Evolutionary conservation across 768 basidiomycete genomes (phyloP).

Genomic region (Tylopilus subfusipes): DNA sequence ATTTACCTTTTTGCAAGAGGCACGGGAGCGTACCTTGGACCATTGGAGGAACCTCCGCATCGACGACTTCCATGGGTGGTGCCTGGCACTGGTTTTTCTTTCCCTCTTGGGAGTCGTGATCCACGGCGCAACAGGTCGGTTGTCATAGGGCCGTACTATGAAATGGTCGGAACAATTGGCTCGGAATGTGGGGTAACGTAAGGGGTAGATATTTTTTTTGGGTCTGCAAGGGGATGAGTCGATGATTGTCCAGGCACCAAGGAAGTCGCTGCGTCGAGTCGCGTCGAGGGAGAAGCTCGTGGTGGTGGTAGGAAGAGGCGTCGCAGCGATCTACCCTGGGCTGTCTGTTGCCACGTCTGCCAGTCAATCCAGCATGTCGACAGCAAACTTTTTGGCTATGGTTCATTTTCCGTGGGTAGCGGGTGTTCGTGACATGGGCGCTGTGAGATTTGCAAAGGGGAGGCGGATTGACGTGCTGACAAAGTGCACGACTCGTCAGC

Average conservation of each 20-base stretch:
- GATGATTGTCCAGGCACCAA: too few relatives aligned
- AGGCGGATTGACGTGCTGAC: neutral
- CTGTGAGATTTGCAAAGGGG: neutral
- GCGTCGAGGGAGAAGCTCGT: too few relatives aligned
- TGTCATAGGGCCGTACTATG: neutral
- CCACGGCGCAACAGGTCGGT: neutral
- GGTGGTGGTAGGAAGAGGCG: too few relatives aligned
- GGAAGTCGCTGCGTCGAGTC: too few relatives aligned
- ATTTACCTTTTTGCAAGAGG: slow-evolving; percentile 15
- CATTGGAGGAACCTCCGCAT: neutral
- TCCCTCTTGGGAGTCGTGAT: neutral
- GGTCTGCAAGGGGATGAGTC: too few relatives aligned
- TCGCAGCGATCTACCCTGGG: too few relatives aligned
- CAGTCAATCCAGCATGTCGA: too few relatives aligned
- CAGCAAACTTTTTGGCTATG: neutral
- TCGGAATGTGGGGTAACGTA: neutral
- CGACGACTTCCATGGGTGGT: neutral
- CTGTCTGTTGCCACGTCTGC: too few relatives aligned
- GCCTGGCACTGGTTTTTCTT: neutral
- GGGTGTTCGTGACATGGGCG: neutral
- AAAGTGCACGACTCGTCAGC: neutral
- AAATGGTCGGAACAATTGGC: too few relatives aligned
- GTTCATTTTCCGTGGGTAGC: neutral
- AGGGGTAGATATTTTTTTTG: neutral
- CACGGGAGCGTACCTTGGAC: neutral